Evolutionary conservation across 441 rosid species (phyloP), one percentile per base, ranked within the genome.

Genomic region (Pelargonium cotyledonis): DNA sequence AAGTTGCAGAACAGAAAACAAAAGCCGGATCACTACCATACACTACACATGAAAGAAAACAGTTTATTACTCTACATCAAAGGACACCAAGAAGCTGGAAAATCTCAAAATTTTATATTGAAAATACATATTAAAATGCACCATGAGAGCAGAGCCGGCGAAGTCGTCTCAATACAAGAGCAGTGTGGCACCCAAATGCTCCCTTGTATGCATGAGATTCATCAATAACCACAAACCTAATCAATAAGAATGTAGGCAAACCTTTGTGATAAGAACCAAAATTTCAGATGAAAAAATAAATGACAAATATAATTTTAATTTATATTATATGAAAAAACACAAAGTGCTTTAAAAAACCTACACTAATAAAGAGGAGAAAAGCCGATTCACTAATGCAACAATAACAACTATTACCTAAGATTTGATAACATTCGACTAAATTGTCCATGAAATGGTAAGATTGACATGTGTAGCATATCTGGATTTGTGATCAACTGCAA

Each of bases 141-240:
- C 99, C 94, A 71, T 94, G 94, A 77, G 92, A 81, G 75, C 97
- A 94, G 38, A 94, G 83, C 65, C 99, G 86, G 61, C 87, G 83
- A 58, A 94, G 91, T 81, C 99, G 85, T 87, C 99, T 91, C 73
- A 94, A 73, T 82, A 94, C 89, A 46, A 94, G 90, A 80, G 99
- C 92, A 70, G 94, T 86, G 77, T 94, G 99, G 70, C 96, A 94
- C 74, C 99, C 99, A 76, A 94, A 91, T 78, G 97, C 94, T 78
- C 99, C 99, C 77, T 86, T 91, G 73, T 94, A 94, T 75, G 81
- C 75, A 86, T 94, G 99, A 80, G 97, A 91, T 85, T 94, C 97
- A 84, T 94, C 99, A 76, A 91, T 81, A 76, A 94, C 91, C 70
- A 94, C 79, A 79, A 80, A 93, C 85, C 97, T 93, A 77, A 70